These are phyloP conservation scores for Euphorbia lathyris DNA, from an alignment of 345 rosid genomes.

Conservation along the genomic window DNA sequence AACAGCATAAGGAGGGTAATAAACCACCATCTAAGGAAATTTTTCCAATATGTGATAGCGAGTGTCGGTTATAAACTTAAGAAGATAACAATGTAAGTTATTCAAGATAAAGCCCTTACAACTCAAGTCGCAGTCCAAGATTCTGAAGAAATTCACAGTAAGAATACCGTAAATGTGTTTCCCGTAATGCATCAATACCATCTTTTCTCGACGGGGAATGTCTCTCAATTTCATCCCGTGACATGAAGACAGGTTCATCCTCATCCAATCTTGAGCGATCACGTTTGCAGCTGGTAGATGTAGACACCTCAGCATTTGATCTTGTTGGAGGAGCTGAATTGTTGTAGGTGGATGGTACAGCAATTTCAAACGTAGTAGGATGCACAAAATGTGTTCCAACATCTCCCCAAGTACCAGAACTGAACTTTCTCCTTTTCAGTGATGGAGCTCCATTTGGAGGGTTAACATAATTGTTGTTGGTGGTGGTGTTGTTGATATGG, in stretches of 20 bases:
- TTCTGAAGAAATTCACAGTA: conserved; percentile 69
- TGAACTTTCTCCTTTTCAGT: conserved; percentile 56
- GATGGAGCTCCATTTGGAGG: conserved; percentile 38
- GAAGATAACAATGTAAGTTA: not conserved
- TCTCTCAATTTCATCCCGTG: conserved; percentile 72
- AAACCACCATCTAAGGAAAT: not conserved
- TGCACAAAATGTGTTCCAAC: conserved; percentile 26
- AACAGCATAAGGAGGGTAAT: not conserved
- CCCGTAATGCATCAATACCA: conserved; percentile 65
- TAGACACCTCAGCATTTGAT: conserved; percentile 40
- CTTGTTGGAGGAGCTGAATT: conserved; percentile 28
- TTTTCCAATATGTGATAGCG: not conserved
- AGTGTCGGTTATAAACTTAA: no score
- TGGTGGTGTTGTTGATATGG: conserved; percentile 14
- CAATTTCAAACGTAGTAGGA: conserved; percentile 22
- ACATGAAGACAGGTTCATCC: conserved; percentile 58
- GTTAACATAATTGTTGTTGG: conserved; percentile 26
- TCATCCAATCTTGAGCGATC: conserved; percentile 61
- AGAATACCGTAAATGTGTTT: conserved; percentile 71
- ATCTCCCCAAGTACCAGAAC: conserved; percentile 47
- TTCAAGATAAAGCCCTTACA: conserved; percentile 44
- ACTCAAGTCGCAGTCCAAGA: conserved; percentile 62
- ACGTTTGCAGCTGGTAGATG: conserved; percentile 48
- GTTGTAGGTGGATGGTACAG: conserved; percentile 25
- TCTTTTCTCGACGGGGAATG: conserved; percentile 78